A percentile compares a stretch with the other conserved stretches of the same genome.
Evolutionary conservation across 140 eudicot genomes (phyloP).

Genomic region (Stevia rebaudiana): DNA sequence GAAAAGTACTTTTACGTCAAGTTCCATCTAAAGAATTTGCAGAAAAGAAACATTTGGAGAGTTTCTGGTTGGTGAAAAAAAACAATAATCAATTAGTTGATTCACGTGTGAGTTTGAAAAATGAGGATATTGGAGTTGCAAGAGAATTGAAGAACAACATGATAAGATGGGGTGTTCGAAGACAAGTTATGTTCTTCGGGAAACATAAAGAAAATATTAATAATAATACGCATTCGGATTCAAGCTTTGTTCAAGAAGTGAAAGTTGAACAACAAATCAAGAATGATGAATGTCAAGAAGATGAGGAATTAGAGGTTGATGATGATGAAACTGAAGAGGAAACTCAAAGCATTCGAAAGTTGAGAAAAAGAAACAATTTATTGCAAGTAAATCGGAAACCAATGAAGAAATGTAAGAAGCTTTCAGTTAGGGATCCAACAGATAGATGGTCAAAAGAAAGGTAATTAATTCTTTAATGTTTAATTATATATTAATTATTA

Average conservation of each 20-base stretch:
- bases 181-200: slow-evolving; percentile 59
- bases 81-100: background rate
- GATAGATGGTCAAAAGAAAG: slow-evolving; percentile 87
- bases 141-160: slow-evolving; percentile 39
- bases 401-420: slow-evolving; percentile 45
- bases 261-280: slow-evolving; percentile 16
- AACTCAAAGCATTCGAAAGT: slow-evolving; percentile 22
- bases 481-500: background rate
- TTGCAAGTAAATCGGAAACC: slow-evolving; percentile 30
- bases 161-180: slow-evolving; percentile 66
- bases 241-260: slow-evolving; percentile 39
- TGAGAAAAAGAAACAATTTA: slow-evolving; percentile 32
- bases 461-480: slow-evolving; percentile 27
- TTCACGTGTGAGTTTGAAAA: slow-evolving; percentile 3
- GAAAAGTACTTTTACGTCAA: slow-evolving; percentile 58
- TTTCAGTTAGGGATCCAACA: slow-evolving; percentile 37
- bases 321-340: slow-evolving; percentile 22
- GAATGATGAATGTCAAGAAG: slow-evolving; percentile 17
- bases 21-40: slow-evolving; percentile 58
- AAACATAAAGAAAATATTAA: slow-evolving; percentile 38
- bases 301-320: slow-evolving; percentile 26
- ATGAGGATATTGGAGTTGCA: slow-evolving; percentile 38
- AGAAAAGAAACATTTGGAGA: slow-evolving; percentile 39
- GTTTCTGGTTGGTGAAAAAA: slow-evolving; percentile 51
- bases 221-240: slow-evolving; percentile 39